phyloP scores from a whole-genome alignment of 495 filamentous ascomycete genomes.

The Cercophora sp. region DNA sequence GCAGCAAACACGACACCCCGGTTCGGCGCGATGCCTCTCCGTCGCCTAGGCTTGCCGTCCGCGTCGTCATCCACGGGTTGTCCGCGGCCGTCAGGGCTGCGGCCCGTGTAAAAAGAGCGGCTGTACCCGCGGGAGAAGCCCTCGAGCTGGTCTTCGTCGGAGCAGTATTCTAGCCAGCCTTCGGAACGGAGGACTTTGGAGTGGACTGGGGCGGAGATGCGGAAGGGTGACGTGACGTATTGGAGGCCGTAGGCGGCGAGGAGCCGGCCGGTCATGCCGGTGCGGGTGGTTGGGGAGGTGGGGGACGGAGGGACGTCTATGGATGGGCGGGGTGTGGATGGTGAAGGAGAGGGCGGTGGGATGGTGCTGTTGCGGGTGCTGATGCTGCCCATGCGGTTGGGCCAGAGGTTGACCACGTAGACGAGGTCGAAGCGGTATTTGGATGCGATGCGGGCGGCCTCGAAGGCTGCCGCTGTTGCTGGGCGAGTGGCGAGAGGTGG shows the following conservation, averaged over 20 bases:
- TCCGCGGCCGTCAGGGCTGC: slow-evolving; percentile 15
- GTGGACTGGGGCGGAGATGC: slow-evolving; percentile 34
- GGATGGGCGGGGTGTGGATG: not conserved
- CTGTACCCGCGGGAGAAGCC: slow-evolving; percentile 38
- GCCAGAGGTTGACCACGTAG: slow-evolving; percentile 44
- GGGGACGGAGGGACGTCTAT: not conserved
- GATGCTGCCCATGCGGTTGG: slow-evolving; percentile 22
- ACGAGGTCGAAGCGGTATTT: slow-evolving; percentile 40
- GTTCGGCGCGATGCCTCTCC: slow-evolving; percentile 17
- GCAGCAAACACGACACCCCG: slow-evolving; percentile 42
- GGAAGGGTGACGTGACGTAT: slow-evolving; percentile 35
- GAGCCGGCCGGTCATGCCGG: slow-evolving; percentile 32
- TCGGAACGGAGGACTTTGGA: slow-evolving; percentile 31
- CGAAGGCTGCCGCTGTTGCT: slow-evolving; percentile 34
- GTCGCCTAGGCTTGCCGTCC: not conserved
- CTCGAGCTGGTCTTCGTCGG: slow-evolving; percentile 20
- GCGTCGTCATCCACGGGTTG: not conserved
- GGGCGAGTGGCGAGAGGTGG: slow-evolving; percentile 27
- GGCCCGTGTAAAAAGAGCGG: slow-evolving; percentile 36
- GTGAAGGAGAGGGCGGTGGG: not conserved
- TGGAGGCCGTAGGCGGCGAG: slow-evolving; percentile 38
- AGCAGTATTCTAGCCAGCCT: slow-evolving; percentile 41
- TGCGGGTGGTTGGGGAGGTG: not conserved
- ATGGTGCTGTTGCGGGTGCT: not conserved
- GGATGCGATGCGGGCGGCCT: slow-evolving; percentile 38